Base-by-base conservation (phyloP, 257 asterid genomes). In the Forsythia viridissima region DNA sequence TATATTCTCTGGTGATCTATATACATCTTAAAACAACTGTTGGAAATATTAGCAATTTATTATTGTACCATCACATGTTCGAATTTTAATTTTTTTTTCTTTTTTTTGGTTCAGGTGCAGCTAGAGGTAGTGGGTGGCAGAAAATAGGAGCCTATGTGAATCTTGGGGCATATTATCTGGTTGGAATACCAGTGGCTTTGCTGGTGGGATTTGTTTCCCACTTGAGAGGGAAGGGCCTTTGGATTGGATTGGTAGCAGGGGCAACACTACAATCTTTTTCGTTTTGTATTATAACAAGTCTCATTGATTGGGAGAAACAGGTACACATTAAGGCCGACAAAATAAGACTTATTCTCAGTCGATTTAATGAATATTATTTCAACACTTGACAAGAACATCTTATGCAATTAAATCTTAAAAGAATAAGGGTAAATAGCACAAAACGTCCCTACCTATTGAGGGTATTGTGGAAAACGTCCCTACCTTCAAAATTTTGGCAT, bases 71-170 rank as follows among this genome's bases (percentile, higher is more conserved):
- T 55, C 30, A 5, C 6, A 55, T 18, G 0, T 55, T 55, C 24
- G 24, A 18, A 15, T 55, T 51, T 3, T 41, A 0, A 5, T 46
- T 46, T 43, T 2, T 8, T 43, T 43, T 43, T 43, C 3, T 12
- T 3, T 12, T 46, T 46, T 46, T 12, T 16, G 55, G 4, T 69
- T 68, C 80, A 81, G 90, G 92, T 38, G 87, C 84, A 18, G 92
- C 91, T 2, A 87, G 89, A 84, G 91, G 90, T 15, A 72, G 88
- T 2, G 92, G 92, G 46, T 89, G 90, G 87, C 88, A 89, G 74
- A 82, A 75, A 30, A 55, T 87, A 9, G 91, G 86, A 10, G 91
- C 88, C 18, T 86, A 83, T 68, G 87, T 85, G 3, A 89, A 87
- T 74, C 88, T 88, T 13, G 91, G 88, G 21, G 84, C 89, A 66